Base-by-base conservation (phyloP, 78 protist species). In the Cavenderia fasciculata region DNA sequence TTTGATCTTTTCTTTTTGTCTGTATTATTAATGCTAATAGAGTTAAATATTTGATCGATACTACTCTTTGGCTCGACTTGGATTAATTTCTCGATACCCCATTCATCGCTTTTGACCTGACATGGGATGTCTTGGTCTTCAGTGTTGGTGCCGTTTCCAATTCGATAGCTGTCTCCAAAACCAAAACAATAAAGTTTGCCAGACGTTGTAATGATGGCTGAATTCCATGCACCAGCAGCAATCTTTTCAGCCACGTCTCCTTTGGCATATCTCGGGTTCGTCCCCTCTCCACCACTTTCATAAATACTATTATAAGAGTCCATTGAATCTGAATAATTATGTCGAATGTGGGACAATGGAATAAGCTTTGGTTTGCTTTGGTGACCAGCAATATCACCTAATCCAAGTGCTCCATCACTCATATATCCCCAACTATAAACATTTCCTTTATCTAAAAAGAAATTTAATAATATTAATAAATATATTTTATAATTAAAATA, bases 181-280 rank as follows among this genome's bases (percentile, higher is more conserved):
- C 90, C 90, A 82, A 82, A 82, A 19, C 38, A n/a, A 57, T 68
- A 82, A 0, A 82, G 69, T 65, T 43, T 65, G 57, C 90, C 90
- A 0, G 79, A 69, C 6, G 38, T 56, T 23, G 90, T 82, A 23
- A 82, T 68, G 61, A 82, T 82, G 1, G 73, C 76, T 2, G 74
- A 62, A n/a, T 82, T 41, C 90, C 90, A 82, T n/a, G 61, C 90
- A 68, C 90, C 90, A 0, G 90, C 90, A n/a, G 71, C 44, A 18
- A 82, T 57, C 11, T 41, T 49, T 19, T 62, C 78, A 0, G 73
- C 90, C 10, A 63, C 47, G 44, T 82, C 90, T 6, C 90, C 78
- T 7, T 27, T 36, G 0, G 41, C 23, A 59, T 65, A 79, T 10
- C n/a, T 27, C n/a, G 57, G 8, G 2, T 21, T 66, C 2, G 51